Conservation (phyloP, 2,329 filamentous ascomycete species). For the Cryphonectria naterciae region DNA sequence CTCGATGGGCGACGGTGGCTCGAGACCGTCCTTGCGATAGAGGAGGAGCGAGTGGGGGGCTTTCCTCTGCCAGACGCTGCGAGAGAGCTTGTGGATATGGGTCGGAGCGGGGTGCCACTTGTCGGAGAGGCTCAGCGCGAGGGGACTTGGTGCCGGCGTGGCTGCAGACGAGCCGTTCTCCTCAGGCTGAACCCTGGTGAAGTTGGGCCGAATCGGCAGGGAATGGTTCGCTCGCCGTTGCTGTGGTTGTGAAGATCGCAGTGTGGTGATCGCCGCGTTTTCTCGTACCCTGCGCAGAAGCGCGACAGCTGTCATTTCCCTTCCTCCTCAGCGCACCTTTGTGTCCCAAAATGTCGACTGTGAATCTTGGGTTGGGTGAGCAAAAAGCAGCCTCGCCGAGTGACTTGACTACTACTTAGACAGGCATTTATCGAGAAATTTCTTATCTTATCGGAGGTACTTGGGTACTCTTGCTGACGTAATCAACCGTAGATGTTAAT, state of each 20-base stretch:
- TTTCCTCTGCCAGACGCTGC: neutral
- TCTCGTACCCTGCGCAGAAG: neutral
- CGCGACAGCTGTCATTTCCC: conserved; percentile 5
- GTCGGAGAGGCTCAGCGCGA: neutral
- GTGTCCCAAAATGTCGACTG: neutral
- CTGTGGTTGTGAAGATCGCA: neutral
- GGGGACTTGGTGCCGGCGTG: neutral
- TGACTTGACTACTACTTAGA: neutral
- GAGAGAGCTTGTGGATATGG: conserved; percentile 9
- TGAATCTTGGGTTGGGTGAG: neutral
- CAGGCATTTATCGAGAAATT: conserved; percentile 5
- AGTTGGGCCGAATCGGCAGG: neutral
- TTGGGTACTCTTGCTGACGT: neutral
- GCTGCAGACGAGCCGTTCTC: neutral
- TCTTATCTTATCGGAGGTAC: conserved; percentile 13
- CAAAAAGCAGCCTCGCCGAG: neutral
- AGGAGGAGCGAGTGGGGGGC: conserved; percentile 12
- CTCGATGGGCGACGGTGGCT: conserved; percentile 1
- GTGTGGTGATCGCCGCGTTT: neutral
- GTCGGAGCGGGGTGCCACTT: neutral
- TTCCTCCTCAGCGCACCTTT: neutral
- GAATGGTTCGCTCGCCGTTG: neutral
- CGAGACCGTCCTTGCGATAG: neutral
- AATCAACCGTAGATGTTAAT: neutral
- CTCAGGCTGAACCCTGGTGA: neutral